Base-by-base conservation (phyloP, 1,284 basidiomycete species). In the Apiotrichum laibachii region DNA sequence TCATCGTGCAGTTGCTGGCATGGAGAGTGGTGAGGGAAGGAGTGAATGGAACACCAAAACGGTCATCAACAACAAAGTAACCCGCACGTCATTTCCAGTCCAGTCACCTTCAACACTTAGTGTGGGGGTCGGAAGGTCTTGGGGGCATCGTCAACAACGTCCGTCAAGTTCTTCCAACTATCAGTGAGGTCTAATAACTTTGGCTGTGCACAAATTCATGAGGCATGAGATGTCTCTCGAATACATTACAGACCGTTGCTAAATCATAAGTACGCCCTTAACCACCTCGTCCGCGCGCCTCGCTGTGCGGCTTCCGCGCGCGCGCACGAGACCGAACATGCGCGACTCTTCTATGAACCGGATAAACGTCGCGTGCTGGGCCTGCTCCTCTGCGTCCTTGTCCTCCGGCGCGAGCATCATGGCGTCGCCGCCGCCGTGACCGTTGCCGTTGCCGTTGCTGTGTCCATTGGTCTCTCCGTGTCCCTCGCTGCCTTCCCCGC, bases 261-360 rank as follows among this genome's bases (percentile, higher is more conserved):
- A 73, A 10, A 72, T 61, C 50, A 75, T 33, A 35, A 65, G 63
- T 18, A 72, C 64, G 40, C 69, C 66, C 63, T 75, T 76, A 39
- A 70, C 65, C 5, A 76, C 72, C 57, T 76, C 74, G 53, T 76
- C 74, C 12, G 66, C 67, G 37, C 67, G 50, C 40, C 62, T 64
- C 15, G 67, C 56, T 2, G 62, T 53, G 5, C 63, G 59, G 39
- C 64, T 66, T 5, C 70, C 73, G 39, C 67, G 66, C 2, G 71
- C 72, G 21, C 73, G 55, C 13, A 77, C 69, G 31, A 77, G 55
- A 1, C 75, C 75, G 31, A 75, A 47, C 71, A 75, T 74, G 47
- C 73, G 65, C 12, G 73, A 69, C 52, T 77, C 75, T 49, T 74
- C 72, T 33, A 71, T 70, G 62, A 74, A 75, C 2, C 75, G 60